These are phyloP conservation scores for Colletotrichum agaves DNA, from an alignment of 2,329 filamentous ascomycete genomes.

Conservation along the genomic window DNA sequence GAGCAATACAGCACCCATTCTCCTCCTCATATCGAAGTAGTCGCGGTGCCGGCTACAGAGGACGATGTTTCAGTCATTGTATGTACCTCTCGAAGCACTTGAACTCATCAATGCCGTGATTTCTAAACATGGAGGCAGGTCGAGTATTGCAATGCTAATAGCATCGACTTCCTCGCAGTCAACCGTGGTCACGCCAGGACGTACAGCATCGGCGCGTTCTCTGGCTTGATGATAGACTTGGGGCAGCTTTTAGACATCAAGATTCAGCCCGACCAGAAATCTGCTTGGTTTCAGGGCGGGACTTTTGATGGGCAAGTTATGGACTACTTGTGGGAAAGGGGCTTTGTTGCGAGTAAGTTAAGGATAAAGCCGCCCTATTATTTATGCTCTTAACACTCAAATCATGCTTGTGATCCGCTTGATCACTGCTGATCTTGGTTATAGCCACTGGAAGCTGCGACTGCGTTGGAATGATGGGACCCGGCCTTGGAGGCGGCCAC, in stretches of 20 bases:
- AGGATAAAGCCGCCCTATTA: too few relatives aligned
- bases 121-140: constrained; percentile 20
- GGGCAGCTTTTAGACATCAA: constrained; percentile 33
- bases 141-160: constrained; percentile 40
- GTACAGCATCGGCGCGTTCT: constrained; percentile 35
- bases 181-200: constrained; percentile 41
- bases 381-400: too few relatives aligned
- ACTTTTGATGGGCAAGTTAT: constrained; percentile 13
- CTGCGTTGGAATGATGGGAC: constrained; percentile 59
- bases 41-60: not conserved
- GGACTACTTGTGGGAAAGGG: constrained; percentile 32
- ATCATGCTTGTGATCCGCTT: too few relatives aligned
- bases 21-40: not conserved
- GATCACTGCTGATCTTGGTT: too few relatives aligned
- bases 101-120: not conserved
- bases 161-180: constrained; percentile 38
- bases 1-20: not conserved
- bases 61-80: not conserved
- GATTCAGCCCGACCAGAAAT: not conserved
- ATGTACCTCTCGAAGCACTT: not conserved
- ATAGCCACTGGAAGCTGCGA: constrained; percentile 62
- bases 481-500: constrained; percentile 66
- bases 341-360: too few relatives aligned
- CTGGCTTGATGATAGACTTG: constrained; percentile 41
- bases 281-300: not conserved